Evolutionary conservation across 495 filamentous ascomycete species (phyloP), one percentile per base, ranked within the genome.

Genomic region (Aspergillus conjunctus): DNA sequence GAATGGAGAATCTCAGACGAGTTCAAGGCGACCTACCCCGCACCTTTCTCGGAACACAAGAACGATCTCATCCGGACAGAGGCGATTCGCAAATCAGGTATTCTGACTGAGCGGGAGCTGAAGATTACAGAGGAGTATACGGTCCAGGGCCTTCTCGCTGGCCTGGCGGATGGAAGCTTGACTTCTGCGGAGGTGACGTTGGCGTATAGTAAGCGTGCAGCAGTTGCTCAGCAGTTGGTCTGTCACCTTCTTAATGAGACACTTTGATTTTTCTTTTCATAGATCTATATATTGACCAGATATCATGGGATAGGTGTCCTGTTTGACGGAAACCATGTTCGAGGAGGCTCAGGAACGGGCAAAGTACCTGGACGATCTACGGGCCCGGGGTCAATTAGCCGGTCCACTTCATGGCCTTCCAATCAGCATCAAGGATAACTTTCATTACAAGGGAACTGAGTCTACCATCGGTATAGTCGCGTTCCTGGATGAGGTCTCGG

Each of bases 331-430:
- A 66, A 73, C 86, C 0, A 74, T 88, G 30, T 82, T 85, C 6
- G 66, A 66, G 9, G 63, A 74, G 22, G 78, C 77, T 11, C 60
- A 71, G 14, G 59, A 60, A 15, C 65, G 70, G 32, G 78, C 78
- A 5, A 54, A 61, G 41, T 55, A 74, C 50, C 56, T 78, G 4
- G 79, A 82, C 56, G 60, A 73, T 46, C 56, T 77, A 1, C 55
- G 50, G 20, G 66, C 68, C 4, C 60, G 68, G 14, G 67, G 70
- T 0, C 77, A 76, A 44, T 65, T 77, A 12, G 70, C 83, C 12
- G 87, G 87, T 0, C 85, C 85, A 0, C 73, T 89, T 0, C 86
- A 89, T 57, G 87, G 87, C 21, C 66, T 89, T 10, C 86, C 86
- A 0, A 80, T 88, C 33, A 83, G 79, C 55, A 76, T 87, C 45